phyloP scores from a whole-genome alignment of 2,329 filamentous ascomycete genomes.

The Botrytis hyacinthi region DNA sequence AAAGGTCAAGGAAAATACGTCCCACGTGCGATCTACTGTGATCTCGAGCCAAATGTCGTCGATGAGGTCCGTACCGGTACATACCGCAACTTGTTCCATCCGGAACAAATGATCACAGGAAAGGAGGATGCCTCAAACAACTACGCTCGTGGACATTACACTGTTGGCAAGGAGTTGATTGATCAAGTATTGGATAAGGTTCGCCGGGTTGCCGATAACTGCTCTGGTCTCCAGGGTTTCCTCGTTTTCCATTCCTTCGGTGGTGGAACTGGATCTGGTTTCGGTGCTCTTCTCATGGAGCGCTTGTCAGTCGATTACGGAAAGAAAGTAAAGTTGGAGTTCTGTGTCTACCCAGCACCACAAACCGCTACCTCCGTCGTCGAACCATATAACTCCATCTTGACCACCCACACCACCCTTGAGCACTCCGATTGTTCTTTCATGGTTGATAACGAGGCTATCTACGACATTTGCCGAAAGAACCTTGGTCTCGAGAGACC shows the following conservation, averaged over 20 bases:
- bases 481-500: slow-evolving; percentile 64
- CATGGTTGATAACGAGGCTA: slow-evolving; percentile 66
- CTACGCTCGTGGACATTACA: slow-evolving; percentile 68
- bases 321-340: slow-evolving; percentile 68
- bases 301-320: slow-evolving; percentile 62
- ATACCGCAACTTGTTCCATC: slow-evolving; percentile 64
- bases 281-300: slow-evolving; percentile 63
- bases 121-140: slow-evolving; percentile 70
- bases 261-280: slow-evolving; percentile 65
- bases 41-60: slow-evolving; percentile 65
- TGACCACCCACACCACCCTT: slow-evolving; percentile 57
- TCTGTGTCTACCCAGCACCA: slow-evolving; percentile 63
- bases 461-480: slow-evolving; percentile 65
- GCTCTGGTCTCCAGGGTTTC: slow-evolving; percentile 64
- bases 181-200: slow-evolving; percentile 63
- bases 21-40: slow-evolving; percentile 65
- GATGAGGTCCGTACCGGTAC: slow-evolving; percentile 64
- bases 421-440: slow-evolving; percentile 68
- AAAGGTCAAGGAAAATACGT: slow-evolving; percentile 92
- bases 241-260: slow-evolving; percentile 68
- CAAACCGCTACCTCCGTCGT: slow-evolving; percentile 63
- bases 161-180: slow-evolving; percentile 65
- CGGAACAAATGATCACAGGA: slow-evolving; percentile 63
- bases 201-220: slow-evolving; percentile 65
- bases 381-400: slow-evolving; percentile 64